Base-by-base conservation (phyloP, 169 alveolate genomes). In the Babesia ovata region DNA sequence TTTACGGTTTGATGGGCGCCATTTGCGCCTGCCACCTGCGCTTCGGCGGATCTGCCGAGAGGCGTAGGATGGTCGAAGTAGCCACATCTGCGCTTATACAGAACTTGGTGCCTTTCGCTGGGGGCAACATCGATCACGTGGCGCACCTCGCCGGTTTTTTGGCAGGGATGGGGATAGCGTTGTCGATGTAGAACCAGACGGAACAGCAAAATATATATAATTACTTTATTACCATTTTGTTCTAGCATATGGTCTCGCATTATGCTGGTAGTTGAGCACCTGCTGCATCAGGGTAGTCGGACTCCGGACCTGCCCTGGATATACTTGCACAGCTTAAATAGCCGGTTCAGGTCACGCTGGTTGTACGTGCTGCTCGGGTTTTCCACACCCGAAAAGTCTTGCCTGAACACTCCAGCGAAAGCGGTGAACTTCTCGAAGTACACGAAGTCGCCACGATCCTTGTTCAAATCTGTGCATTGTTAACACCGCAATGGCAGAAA, bases 1-100 rank as follows among this genome's bases (percentile, higher is more conserved):
- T 83, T 0, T 83, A 71, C 44, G 90, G 90, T 17, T 77, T 83
- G 58, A 46, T 59, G 71, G 90, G 90, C 21, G 90, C 90, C 11
- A 67, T 83, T 17, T 70, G 73, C 16, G 78, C 83, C 48, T 66
- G 56, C 73, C 57, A 74, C 29, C 36, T 63, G 24, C 46, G 70
- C 19, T 73, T 63, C 46, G 79, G 79, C 22, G 50, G 50, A 45
- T 28, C 21, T 4, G 28, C 50, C 39, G 74, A 81, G 61, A 61
- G 46, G 54, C 13, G 53, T 19, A 61, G 60, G 29, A 39, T 70
- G 21, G 14, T 52, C 48, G 76, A 78, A 33, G 28, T 83, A 26
- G 53, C 69, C 44, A 61, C 58, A 11, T 28, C 83, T 0, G 58
- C 75, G 28, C 21, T 74, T 13, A 59, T 57, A 29, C 85, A 75